These are phyloP conservation scores for Hypomontagnella monticulosa DNA, from an alignment of 495 filamentous ascomycete species.

Conservation along the genomic window DNA sequence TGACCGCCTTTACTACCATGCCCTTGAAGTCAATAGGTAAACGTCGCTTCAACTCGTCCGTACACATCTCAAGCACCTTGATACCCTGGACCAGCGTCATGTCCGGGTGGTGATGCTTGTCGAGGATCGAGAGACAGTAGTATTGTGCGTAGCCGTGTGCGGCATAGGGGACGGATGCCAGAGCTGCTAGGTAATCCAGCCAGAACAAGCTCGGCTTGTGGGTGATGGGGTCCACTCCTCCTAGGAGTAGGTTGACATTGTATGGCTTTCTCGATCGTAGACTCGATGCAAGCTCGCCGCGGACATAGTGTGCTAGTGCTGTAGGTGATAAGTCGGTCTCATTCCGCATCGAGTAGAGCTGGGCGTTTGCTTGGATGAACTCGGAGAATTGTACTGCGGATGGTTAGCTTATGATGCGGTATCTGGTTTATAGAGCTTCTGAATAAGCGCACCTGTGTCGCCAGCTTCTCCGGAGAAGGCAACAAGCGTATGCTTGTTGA, in stretches of 20 bases:
- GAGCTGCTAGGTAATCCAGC: constrained; percentile 93
- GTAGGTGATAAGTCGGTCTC: constrained; percentile 87
- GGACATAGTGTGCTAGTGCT: constrained; percentile 90
- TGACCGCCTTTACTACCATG: constrained; percentile 89
- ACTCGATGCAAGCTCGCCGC: constrained; percentile 87
- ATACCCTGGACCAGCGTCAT: constrained; percentile 87
- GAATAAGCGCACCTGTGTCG: constrained; percentile 77
- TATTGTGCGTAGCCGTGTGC: constrained; percentile 99
- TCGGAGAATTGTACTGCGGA: constrained; percentile 94
- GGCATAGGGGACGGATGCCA: constrained; percentile 90
- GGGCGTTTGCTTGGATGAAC: constrained; percentile 97
- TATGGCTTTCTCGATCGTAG: constrained; percentile 92
- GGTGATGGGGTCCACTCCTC: constrained; percentile 88
- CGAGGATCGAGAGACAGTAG: constrained; percentile 93
- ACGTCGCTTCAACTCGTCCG: constrained; percentile 93
- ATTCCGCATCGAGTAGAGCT: constrained; percentile 98
- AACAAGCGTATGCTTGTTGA: constrained; percentile 95
- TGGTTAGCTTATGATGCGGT: constrained; percentile 46
- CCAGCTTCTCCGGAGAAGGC: constrained; percentile 97
- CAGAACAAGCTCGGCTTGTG: constrained; percentile 91
- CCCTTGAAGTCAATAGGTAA: constrained; percentile 99
- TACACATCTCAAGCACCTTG: constrained; percentile 91
- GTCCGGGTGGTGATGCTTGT: constrained; percentile 97
- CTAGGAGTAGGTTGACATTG: constrained; percentile 93
- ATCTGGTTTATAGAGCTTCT: background rate